Evolutionary conservation across 805 yeast species (phyloP).

Genomic region (Yarrowia yakushimensis): DNA sequence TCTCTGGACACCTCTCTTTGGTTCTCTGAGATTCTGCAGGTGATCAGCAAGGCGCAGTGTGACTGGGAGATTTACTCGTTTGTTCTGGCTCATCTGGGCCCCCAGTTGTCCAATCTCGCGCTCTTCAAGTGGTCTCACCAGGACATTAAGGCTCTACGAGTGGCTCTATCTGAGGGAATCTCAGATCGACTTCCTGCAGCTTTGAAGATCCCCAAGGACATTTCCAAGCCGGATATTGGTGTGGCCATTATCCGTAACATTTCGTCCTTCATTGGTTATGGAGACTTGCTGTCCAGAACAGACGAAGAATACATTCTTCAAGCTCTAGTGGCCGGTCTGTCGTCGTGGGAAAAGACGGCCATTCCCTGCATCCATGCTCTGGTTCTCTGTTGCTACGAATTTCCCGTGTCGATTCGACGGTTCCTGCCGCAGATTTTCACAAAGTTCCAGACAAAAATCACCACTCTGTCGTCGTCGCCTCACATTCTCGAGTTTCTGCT

Average conservation of each 20-base stretch:
- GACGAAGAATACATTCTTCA: slow-evolving; percentile 61
- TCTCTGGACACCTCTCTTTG: slow-evolving; percentile 49
- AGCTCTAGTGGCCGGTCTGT: slow-evolving; percentile 51
- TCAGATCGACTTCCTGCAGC: slow-evolving; percentile 23
- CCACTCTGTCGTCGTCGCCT: slow-evolving; percentile 63
- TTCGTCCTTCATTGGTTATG: slow-evolving; percentile 48
- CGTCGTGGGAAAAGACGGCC: slow-evolving; percentile 75
- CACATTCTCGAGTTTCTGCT: slow-evolving; percentile 73
- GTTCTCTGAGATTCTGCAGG: slow-evolving; percentile 48
- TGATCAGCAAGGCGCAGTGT: slow-evolving; percentile 37
- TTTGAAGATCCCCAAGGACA: slow-evolving; percentile 41
- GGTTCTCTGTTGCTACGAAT: slow-evolving; percentile 74
- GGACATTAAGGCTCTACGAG: slow-evolving; percentile 44
- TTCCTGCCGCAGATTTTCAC: slow-evolving; percentile 64
- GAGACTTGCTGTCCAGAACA: slow-evolving; percentile 50
- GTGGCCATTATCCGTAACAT: slow-evolving; percentile 61
- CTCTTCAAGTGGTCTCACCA: slow-evolving; percentile 48
- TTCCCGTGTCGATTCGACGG: slow-evolving; percentile 69
- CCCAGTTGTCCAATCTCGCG: slow-evolving; percentile 59
- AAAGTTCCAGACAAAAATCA: slow-evolving; percentile 69
- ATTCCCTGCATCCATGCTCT: slow-evolving; percentile 74
- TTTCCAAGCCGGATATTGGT: slow-evolving; percentile 60
- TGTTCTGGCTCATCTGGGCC: slow-evolving; percentile 62
- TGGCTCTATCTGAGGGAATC: slow-evolving; percentile 57
- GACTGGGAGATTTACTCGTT: slow-evolving; percentile 72